Percentiles rank a stretch among this genome's conserved stretches.
These are phyloP conservation scores for Lumnitzera racemosa DNA, from an alignment of 345 rosid species.

Conservation along the genomic window DNA sequence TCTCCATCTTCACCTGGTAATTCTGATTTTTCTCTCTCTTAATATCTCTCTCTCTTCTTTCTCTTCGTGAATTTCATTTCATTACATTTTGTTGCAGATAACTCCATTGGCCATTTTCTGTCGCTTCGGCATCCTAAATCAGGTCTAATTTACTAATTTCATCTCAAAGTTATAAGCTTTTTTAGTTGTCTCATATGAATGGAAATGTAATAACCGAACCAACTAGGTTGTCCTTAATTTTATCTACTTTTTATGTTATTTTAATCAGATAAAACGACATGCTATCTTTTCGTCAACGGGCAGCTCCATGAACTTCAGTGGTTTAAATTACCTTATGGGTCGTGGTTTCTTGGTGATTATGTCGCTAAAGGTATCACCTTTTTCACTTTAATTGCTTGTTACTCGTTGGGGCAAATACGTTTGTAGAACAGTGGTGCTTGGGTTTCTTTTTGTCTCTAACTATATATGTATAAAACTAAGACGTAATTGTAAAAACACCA, in stretches of 20 bases:
- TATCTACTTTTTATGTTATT: slow-evolving; percentile 3
- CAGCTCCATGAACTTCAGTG: slow-evolving; percentile 75
- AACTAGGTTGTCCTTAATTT: background rate
- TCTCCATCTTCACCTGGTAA: background rate
- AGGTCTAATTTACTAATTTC: slow-evolving; percentile 25
- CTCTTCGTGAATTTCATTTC: slow-evolving; percentile 22
- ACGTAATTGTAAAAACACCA: no score
- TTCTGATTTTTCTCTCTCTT: background rate
- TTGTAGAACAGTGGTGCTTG: background rate
- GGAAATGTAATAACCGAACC: background rate
- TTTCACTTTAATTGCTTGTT: background rate
- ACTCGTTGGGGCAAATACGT: background rate
- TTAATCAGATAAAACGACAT: slow-evolving; percentile 38
- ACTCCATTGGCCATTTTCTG: slow-evolving; percentile 33
- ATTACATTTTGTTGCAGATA: slow-evolving; percentile 3
- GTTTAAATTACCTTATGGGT: slow-evolving; percentile 76
- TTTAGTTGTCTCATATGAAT: background rate
- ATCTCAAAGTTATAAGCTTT: background rate
- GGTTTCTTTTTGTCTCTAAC: background rate
- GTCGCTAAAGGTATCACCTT: slow-evolving; percentile 51
- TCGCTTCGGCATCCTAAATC: slow-evolving; percentile 81
- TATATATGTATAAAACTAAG: background rate
- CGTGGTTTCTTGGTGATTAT: slow-evolving; percentile 92
- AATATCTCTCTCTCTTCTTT: background rate
- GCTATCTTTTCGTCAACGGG: slow-evolving; percentile 47